Base-by-base conservation (phyloP, 192 early-diverging fungal genomes). In the Coemansia sp. region DNA sequence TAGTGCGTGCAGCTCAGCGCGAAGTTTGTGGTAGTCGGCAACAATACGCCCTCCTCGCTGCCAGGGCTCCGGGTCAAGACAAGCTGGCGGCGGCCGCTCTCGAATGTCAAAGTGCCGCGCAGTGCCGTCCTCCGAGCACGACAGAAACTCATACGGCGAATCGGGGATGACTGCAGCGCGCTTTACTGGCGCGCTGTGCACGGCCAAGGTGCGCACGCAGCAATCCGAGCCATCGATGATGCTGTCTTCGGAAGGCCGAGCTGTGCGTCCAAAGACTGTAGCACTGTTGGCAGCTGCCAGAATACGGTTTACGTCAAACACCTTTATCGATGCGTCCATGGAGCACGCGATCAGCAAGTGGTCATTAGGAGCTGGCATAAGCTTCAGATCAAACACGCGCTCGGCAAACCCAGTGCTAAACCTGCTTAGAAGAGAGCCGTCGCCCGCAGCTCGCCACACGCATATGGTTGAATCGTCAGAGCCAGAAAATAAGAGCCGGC, bases 301-400 rank as follows among this genome's bases (percentile, higher is more conserved):
- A 17, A 82, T 63, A 4, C 57, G 59, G 36, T 45, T 59, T 6
- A 78, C 40, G 57, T 88, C 84, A 29, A 87, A 88, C n/a, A 87
- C 64, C 59, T 77, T 79, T n/a, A 89, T 83, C 14, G 82, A 70
- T 6, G 79, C 74, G 54, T 92, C 88, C 51, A 84, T 87, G 0
- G 90, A 87, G 53, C 88, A 90, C 2, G 88, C 87, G 20, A 91
- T 67, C 24, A 91, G 77, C 12, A 83, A 57, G 5, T 77, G 66
- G 31, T 89, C 89, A 22, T 82, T 85, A 35, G 88, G 88, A 3
- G 68, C 49, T 0, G 87, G 86, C 77, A 94, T 68, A 32, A 89
- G 85, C 63, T 88, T 88, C 17, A 91, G 87, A 67, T 89, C 89
- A 76, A 94, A 94, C 10, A 94, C 88, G 31, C 93, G 92, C 43